Base-by-base conservation (phyloP, 257 asterid genomes). In the Anisodus tanguticus region DNA sequence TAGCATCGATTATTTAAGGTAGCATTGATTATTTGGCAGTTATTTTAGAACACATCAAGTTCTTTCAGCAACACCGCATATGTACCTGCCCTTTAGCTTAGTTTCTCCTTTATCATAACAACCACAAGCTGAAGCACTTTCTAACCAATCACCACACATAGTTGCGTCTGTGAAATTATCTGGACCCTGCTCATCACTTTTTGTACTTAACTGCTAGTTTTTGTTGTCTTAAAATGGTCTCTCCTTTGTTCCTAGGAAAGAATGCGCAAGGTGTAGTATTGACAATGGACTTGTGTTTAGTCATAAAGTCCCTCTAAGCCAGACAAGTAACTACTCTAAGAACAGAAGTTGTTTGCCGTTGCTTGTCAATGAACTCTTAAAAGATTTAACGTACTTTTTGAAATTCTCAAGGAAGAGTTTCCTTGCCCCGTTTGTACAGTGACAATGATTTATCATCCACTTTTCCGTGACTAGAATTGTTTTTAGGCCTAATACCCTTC, bases 71-170 rank as follows among this genome's bases (percentile, higher is more conserved):
- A 63, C 81, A 22, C 26, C 13, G 1, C 60, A 76, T 49, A 49
- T 76, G 47, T 76, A 22, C 63, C 81, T 51, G 26, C 6, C 63
- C 26, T 49, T 22, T 53, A 26, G 26, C 47, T 51, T 51, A 51
- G 81, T 76, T 72, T 72, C 63, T 76, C 81, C 63, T 12, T 26
- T 76, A 4, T 51, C 63, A 51, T 22, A 19, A 26, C 13, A 76
- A 51, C 63, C 47, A 26, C 47, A 76, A 22, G 47, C 51, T 26
- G 63, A 76, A 76, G 49, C 26, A 76, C 64, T n/a, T 51, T 35
- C 47, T 76, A 22, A 76, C 64, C 64, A 7, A 76, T 31, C 35
- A 76, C 47, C 26, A 13, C 59, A 76, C 15, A 15, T 51, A 51
- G 47, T 22, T 76, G 64, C 8, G 45, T 7, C 22, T 51, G 64